Base-by-base conservation (phyloP, 495 filamentous ascomycete species). In the Xylaria intraflava region DNA sequence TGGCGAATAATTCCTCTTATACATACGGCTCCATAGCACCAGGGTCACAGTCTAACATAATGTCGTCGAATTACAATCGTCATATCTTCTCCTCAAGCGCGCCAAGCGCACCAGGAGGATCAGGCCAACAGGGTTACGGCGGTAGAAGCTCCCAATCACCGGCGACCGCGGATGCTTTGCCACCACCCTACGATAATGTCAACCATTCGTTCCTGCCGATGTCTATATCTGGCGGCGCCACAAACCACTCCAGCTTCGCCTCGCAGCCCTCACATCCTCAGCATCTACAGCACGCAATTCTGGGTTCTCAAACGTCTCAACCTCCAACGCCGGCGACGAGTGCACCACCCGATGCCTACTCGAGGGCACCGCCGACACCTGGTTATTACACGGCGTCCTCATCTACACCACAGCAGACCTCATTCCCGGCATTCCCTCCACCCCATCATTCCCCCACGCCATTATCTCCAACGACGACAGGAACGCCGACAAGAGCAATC, bases 341-440 rank as follows among this genome's bases (percentile, higher is more conserved):
- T n/a, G 74, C 80, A 24, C 73, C 80, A 5, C 78, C 83, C 45
- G 85, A 89, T 46, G 72, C 70, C 9, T 90, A 85, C 60, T 73
- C 80, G 36, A 78, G 87, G 59, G 73, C 78, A 16, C 80, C 79
- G 19, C 78, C 83, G 26, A 82, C 79, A 2, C 77, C 80, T 12
- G 72, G 69, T 36, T 84, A 83, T 57, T 77, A 76, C 45, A 20
- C 53, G 33, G 7, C 75, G n/a, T 71, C 78, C n/a, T 72, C 84
- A n/a, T 75, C 83, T 14, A 81, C 82, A 20, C 78, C 87, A 8
- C 83, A 88, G 54, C 83, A 83, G 49, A 54, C 66, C 6, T 67
- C 74, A 26, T 83, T 82, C 65, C 72, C 82, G 23, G 54, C 79
- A 49, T 81, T 80, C 62, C 62, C 78, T 12, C 49, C 59, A 14